phyloP scores from a whole-genome alignment of 2,329 filamentous ascomycete species.

The Rhytidhysteron rufulum region DNA sequence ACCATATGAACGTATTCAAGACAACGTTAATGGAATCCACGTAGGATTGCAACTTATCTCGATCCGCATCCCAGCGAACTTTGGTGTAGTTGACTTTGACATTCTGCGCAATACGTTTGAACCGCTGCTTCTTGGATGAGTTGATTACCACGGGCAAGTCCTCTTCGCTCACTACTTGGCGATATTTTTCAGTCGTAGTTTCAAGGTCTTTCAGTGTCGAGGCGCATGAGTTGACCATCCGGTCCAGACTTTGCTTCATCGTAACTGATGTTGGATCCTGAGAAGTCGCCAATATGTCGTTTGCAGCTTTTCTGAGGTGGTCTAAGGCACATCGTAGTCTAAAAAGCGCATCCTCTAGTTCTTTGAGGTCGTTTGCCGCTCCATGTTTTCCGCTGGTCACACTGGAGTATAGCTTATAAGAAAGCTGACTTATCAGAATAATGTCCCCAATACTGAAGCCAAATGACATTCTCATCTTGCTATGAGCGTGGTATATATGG shows the following conservation, averaged over 20 bases:
- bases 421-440: too few relatives aligned
- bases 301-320: too few relatives aligned
- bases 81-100: constrained; percentile 6
- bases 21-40: constrained; percentile 5
- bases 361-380: too few relatives aligned
- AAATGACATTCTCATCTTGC: too few relatives aligned
- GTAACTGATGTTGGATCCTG: too few relatives aligned
- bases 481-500: too few relatives aligned
- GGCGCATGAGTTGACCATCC: constrained; percentile 3
- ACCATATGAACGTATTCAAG: constrained; percentile 2
- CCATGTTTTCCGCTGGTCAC: too few relatives aligned
- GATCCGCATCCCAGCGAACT: constrained; percentile 6
- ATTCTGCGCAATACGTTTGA: background rate
- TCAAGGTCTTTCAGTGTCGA: constrained; percentile 4
- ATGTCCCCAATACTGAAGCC: too few relatives aligned
- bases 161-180: background rate
- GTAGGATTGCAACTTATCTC: constrained; percentile 4
- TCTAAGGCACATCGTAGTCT: too few relatives aligned
- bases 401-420: too few relatives aligned
- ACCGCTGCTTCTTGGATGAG: background rate
- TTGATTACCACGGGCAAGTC: background rate
- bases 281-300: too few relatives aligned
- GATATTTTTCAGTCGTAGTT: constrained; percentile 5
- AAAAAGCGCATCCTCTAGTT: too few relatives aligned
- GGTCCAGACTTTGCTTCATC: constrained; percentile 3